These are phyloP conservation scores for Orbilia brochopaga DNA, from an alignment of 2,329 filamentous ascomycete genomes.

Conservation along the genomic window DNA sequence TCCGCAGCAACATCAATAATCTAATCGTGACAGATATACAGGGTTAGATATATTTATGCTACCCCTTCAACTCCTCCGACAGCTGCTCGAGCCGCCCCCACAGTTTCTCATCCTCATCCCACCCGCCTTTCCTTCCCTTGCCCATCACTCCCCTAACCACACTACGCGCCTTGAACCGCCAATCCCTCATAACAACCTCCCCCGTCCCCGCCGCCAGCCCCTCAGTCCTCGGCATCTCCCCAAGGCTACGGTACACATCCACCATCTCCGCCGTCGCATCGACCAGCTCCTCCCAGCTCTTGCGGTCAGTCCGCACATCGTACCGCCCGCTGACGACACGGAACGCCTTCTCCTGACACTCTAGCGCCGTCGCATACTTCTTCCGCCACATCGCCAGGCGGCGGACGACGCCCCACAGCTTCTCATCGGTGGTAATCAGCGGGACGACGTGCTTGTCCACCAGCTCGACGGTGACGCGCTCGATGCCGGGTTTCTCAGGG, in stretches of 20 bases:
- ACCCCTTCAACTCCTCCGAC: conserved; percentile 16
- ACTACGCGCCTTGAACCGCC: conserved; percentile 86
- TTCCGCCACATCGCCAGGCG: conserved; percentile 75
- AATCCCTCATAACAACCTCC: conserved; percentile 74
- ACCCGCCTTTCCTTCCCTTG: conserved; percentile 80
- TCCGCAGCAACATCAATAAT: too few relatives aligned
- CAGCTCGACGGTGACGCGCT: conserved; percentile 71
- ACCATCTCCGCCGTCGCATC: conserved; percentile 80
- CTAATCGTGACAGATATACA: too few relatives aligned
- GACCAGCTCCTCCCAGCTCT: conserved; percentile 75
- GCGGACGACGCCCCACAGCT: conserved; percentile 77
- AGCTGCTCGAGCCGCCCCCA: conserved; percentile 28
- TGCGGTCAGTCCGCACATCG: conserved; percentile 65
- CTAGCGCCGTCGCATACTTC: conserved; percentile 74
- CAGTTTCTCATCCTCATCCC: conserved; percentile 65
- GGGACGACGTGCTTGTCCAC: conserved; percentile 78
- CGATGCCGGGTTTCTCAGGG: conserved; percentile 61
- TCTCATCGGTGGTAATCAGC: conserved; percentile 78
- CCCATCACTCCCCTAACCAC: conserved; percentile 83
- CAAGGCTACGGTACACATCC: conserved; percentile 80
- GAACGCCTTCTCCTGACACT: conserved; percentile 90
- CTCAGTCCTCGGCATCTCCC: conserved; percentile 66
- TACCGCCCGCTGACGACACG: conserved; percentile 69
- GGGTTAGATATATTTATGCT: too few relatives aligned
- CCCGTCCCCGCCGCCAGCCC: conserved; percentile 62